Evolutionary conservation across 306 rosid genomes (phyloP), one percentile per base, ranked within the genome.

Genomic region (Trifolium pratense): DNA sequence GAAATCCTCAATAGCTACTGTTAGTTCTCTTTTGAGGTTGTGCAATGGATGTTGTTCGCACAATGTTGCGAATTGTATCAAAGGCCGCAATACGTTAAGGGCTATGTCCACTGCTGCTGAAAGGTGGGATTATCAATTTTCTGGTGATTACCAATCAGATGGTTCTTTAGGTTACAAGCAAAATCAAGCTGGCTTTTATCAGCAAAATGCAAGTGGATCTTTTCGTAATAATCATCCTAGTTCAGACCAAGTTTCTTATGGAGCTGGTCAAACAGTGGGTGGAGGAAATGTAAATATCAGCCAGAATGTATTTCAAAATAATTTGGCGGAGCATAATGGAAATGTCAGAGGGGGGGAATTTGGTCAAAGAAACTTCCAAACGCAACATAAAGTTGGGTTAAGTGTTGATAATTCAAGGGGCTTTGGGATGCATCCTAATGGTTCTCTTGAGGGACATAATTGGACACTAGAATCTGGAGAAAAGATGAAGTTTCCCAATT

Each of bases 61-160:
- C 53, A 29, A 73, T 14, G 5, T 69, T 57, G 21, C 9, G 1
- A 66, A 59, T 29, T 31, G 68, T 77, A 17, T 70, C 43, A 78
- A 75, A 68, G 26, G 75, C 36, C 51, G 69, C 49, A 70, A 64
- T 70, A n/a, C 45, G 0, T 69, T 53, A 68, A 87, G 82, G 83
- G 58, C 69, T 76, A 66, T 81, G 15, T 81, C 82, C 58, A 70
- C 71, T 61, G 81, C 79, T 36, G 79, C 84, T 67, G 83, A 87
- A 68, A 85, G 74, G 52, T 78, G 75, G 5, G 82, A 86, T 55
- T 66, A 68, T 45, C 84, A 70, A 42, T 59, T 60, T 58, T 58
- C 74, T 14, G 57, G 78, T 61, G 78, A 73, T 17, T 17, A 21
- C 29, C 79, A 80, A 53, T 17, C 20, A 49, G 80, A 78, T 62